Base-by-base conservation (phyloP, 768 basidiomycete genomes). In the Mycena rosella region DNA sequence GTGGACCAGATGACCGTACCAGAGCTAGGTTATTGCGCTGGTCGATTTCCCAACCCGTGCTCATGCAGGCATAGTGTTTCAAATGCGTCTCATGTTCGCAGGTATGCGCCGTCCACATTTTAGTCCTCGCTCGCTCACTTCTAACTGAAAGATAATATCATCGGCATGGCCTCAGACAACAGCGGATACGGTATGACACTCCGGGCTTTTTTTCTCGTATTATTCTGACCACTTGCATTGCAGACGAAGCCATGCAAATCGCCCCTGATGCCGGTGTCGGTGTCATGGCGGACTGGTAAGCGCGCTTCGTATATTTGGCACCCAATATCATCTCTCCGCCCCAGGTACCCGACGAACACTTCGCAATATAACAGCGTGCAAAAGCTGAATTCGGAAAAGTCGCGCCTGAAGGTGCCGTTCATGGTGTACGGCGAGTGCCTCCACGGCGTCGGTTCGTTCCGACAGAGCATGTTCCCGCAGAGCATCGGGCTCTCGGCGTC, bases 401-500 rank as follows among this genome's bases (percentile, higher is more conserved):
- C 75, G 3, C 73, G 72, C 6, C 69, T 74, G 4, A 63, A 67
- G 27, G 56, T 76, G 30, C 75, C 75, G 5, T 72, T 76, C 53
- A 72, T 76, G 70, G 70, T 67, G n/a, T 57, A 62, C 27, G 75
- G 67, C 26, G 75, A 76, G 66, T 76, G 75, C 56, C 59, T 73
- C 24, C 75, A 76, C 57, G 75, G 73, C 24, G 72, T 76, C 5
- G 73, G 73, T 14, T 76, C 75, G 2, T 76, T 71, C 70, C 63
- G 53, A 42, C 73, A 74, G 67, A 71, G 69, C 53, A 73, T 74
- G 71, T 76, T 76, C 60, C 75, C 75, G 17, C 74, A 74, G 59
- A 54, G 65, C 26, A 74, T 76, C 49, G 75, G 69, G 0, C 24
- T 76, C 34, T 48, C 72, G 0, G 73, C 75, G 27, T 67, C 70